phyloP scores from a whole-genome alignment of 169 alveolate species.

The Plasmodium inui region DNA sequence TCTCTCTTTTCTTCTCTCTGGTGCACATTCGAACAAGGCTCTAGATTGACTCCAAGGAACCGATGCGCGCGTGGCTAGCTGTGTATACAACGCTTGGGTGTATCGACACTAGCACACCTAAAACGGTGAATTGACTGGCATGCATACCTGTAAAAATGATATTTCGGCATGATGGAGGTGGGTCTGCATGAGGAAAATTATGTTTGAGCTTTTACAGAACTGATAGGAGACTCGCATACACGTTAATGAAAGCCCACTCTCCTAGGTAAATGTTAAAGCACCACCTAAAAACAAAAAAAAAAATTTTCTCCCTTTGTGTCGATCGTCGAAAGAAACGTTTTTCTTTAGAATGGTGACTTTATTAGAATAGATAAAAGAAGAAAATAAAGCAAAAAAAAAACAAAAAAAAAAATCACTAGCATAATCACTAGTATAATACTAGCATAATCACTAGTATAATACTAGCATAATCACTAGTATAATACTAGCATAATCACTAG shows the following conservation, averaged over 20 bases:
- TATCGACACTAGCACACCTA: not conserved
- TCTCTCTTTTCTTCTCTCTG: not conserved
- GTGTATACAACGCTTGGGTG: not conserved
- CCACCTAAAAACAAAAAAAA: not conserved
- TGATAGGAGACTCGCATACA: not conserved
- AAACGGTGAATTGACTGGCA: not conserved
- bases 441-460: too few relatives aligned
- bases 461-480: too few relatives aligned
- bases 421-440: too few relatives aligned
- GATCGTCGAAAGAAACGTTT: not conserved
- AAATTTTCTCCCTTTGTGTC: not conserved
- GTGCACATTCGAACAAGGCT: not conserved
- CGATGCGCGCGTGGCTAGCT: not conserved
- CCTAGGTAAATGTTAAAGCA: not conserved
- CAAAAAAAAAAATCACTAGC: not conserved
- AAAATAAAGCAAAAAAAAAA: not conserved
- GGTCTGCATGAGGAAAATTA: not conserved
- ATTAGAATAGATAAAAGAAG: not conserved
- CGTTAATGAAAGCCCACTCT: not conserved
- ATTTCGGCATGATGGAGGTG: not conserved
- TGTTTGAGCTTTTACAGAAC: not conserved
- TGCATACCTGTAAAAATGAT: not conserved
- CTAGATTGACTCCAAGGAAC: not conserved
- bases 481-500: too few relatives aligned
- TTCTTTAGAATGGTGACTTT: not conserved